These are phyloP conservation scores for Hygrocybe coccinea DNA, from an alignment of 768 basidiomycete species.

Conservation along the genomic window DNA sequence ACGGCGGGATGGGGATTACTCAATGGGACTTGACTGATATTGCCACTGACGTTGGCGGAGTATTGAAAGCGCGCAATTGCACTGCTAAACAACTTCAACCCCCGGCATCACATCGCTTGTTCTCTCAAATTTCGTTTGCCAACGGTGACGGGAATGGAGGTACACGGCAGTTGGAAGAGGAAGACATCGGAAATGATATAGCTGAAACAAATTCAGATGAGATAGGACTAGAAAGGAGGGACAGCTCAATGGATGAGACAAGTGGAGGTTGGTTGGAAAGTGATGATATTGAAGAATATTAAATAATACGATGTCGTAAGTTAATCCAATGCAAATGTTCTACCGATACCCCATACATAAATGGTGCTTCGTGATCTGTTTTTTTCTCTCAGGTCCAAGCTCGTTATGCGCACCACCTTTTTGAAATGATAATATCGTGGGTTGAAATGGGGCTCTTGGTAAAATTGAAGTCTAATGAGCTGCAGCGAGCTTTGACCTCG, in stretches of 20 bases:
- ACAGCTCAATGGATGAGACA: slow-evolving; percentile 27
- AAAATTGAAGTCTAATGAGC: no score
- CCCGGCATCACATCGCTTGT: slow-evolving; percentile 40
- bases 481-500: no score
- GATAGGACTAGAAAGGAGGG: slow-evolving; percentile 27
- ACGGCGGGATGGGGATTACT: slow-evolving; percentile 29
- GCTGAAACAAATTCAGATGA: slow-evolving; percentile 18
- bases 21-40: slow-evolving; percentile 52
- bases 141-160: slow-evolving; percentile 30
- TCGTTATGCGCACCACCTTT: no score
- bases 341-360: no score
- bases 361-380: no score
- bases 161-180: slow-evolving; percentile 32
- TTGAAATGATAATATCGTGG: no score
- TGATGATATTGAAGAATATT: slow-evolving; percentile 57
- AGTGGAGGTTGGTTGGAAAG: slow-evolving; percentile 50
- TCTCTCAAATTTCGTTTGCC: slow-evolving; percentile 50
- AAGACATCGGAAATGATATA: slow-evolving; percentile 25
- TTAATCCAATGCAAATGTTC: no score
- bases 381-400: no score
- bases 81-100: slow-evolving; percentile 14
- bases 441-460: no score
- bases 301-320: not conserved
- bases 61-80: slow-evolving; percentile 48
- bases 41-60: slow-evolving; percentile 53